Evolutionary conservation across 2,329 filamentous ascomycete genomes (phyloP).

Genomic region (Aureobasidium lini): DNA sequence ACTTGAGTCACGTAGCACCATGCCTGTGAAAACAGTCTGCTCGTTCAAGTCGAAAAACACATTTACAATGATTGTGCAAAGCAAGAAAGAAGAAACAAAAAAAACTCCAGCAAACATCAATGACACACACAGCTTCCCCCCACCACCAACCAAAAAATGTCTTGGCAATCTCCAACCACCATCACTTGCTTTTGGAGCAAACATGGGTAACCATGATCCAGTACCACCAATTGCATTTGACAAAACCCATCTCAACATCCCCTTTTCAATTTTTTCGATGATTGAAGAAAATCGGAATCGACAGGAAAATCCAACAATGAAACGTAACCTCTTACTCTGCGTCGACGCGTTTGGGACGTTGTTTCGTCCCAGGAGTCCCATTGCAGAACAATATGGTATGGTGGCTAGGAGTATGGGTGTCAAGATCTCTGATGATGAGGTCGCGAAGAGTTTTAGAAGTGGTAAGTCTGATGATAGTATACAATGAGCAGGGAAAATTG

Average conservation of each 20-base stretch:
- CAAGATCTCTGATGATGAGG: constrained; percentile 36
- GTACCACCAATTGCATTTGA: no score
- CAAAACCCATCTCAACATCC: no score
- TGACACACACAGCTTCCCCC: no score
- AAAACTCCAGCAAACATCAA: no score
- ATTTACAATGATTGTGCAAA: no score
- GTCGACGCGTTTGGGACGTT: constrained; percentile 62
- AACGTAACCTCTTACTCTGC: constrained; percentile 47
- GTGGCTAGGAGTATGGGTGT: constrained; percentile 47
- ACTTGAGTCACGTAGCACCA: not conserved
- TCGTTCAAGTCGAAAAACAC: no score
- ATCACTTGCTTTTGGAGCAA: no score
- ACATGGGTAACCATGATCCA: no score
- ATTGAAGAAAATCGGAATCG: not conserved
- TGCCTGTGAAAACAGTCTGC: no score
- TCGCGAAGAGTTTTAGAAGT: constrained; percentile 33
- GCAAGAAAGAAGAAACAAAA: no score
- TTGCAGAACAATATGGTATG: constrained; percentile 48
- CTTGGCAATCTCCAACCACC: no score
- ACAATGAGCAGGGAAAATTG: not conserved
- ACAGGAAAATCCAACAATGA: not conserved
- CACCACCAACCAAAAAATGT: no score
- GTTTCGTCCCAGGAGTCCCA: constrained; percentile 45
- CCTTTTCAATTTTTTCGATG: not conserved
- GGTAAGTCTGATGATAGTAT: constrained; percentile 24